Percentiles rank a stretch among this genome's conserved stretches.
phyloP scores from a whole-genome alignment of 2,329 filamentous ascomycete species.

The Xylaria sp. region DNA sequence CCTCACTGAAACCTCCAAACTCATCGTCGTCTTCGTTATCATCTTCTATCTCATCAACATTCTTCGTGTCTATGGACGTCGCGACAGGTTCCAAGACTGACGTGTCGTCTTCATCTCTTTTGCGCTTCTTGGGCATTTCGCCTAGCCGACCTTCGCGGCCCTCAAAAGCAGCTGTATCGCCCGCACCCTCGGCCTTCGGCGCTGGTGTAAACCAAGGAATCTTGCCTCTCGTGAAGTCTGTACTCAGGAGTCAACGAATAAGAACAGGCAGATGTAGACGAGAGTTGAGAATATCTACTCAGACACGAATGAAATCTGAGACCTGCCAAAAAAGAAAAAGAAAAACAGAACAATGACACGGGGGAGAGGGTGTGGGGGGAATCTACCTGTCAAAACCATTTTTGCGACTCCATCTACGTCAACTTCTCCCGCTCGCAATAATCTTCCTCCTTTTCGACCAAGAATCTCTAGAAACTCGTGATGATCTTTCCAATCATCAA shows the following conservation, averaged over 20 bases:
- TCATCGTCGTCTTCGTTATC: slow-evolving; percentile 55
- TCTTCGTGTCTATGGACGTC: slow-evolving; percentile 44
- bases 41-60: slow-evolving; percentile 49
- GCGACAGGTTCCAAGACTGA: slow-evolving; percentile 45
- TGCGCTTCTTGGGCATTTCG: slow-evolving; percentile 87
- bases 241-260: background rate
- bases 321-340: background rate
- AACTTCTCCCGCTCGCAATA: slow-evolving; percentile 85
- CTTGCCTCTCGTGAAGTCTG: slow-evolving; percentile 91
- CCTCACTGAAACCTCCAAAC: slow-evolving; percentile 48
- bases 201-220: slow-evolving; percentile 95
- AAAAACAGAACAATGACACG: too few species aligned
- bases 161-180: slow-evolving; percentile 62
- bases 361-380: too few species aligned
- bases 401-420: slow-evolving; percentile 95
- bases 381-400: slow-evolving; percentile 80
- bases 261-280: background rate
- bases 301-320: background rate
- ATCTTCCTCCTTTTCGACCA: slow-evolving; percentile 84
- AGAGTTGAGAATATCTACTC: background rate
- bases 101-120: slow-evolving; percentile 62
- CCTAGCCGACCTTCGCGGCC: slow-evolving; percentile 82
- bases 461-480: slow-evolving; percentile 88
- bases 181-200: slow-evolving; percentile 66
- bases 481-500: slow-evolving; percentile 80